Base-by-base conservation (phyloP, 169 alveolate genomes). In the Cryptosporidium canis region DNA sequence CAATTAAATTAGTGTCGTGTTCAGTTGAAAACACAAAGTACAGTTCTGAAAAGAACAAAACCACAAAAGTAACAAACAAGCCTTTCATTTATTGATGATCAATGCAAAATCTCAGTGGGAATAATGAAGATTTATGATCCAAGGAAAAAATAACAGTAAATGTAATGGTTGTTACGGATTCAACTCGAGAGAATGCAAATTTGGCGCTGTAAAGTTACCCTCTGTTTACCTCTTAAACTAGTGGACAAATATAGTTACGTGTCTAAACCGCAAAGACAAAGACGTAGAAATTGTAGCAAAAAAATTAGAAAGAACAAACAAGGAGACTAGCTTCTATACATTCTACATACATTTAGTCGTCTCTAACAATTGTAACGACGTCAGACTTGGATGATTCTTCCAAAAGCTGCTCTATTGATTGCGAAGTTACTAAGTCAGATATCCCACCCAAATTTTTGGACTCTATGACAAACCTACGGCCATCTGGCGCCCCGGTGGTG, bases 191-290 rank as follows among this genome's bases (percentile, higher is more conserved):
- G 63, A 51, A 5, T 0, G 2, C 1, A 51, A 0, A 51, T 4
- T 33, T 6, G 63, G 63, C 63, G 63, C 63, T 24, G 9, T 3
- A 0, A 2, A 21, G 63, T 51, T 51, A 51, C 63, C 63, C 63
- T 21, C 63, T 3, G 18, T 51, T 51, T 7, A 8, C 7, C 33
- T 51, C 35, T 6, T 3, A 51, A 4, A 4, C 27, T 48, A 70
- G 68, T 70, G 84, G 84, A 70, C 39, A 70, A 47, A 43, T 51
- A 51, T 21, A 21, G 66, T 14, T 58, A 58, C 64, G 84, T 70
- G 55, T 70, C 21, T 55, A 27, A 53, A 31, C 63, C 84, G 55
- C 31, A 24, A 14, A 67, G 51, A 27, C 3, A 29, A 31, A 48
- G 9, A 16, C 24, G 27, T n/a, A 11, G 47, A 51, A 51, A 18